Base-by-base conservation (phyloP, 2,329 filamentous ascomycete species). In the Cercospora sesami region DNA sequence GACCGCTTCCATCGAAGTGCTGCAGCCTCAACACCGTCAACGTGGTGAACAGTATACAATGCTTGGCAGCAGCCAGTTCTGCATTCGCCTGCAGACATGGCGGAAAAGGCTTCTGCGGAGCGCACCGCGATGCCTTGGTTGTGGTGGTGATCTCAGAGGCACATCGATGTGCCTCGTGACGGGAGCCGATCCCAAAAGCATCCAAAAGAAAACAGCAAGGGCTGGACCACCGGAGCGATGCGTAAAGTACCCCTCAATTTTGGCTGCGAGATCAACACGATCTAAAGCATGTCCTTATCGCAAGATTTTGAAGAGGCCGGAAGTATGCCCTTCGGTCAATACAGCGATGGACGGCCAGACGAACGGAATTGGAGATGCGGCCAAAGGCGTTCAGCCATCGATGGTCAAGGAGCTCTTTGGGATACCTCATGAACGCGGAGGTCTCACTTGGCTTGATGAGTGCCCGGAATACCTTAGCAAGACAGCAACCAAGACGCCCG, bases 351-450 rank as follows among this genome's bases (percentile, higher is more conserved):
- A 59, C 28, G 30, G 28, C 28, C 55, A 59, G 55, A 36, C 31
- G 9, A 23, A 33, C n/a, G 55, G 55, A 18, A 9, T 2, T 36
- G 55, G 8, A 36, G 31, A 8, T 7, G 55, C 31, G 18, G 30
- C 7, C 1, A 31, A 59, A 36, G 55, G 28, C 8, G 55, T 18
- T n/a, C 28, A 59, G 31, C 8, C 59, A 2, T 42, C 51, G 26
- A 30, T 70, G 48, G 51, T 69, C 60, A 71, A 71, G 53, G 63
- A 67, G 28, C 63, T 69, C 23, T 71, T 64, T 33, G 69, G 64
- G 1, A 55, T 69, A 26, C 67, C 69, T 10, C 65, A 69, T 53
- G 69, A 71, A 51, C 63, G 68, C 21, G 69, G 69, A 36, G 67
- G 69, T 8, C 63, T 61, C 8, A 64, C 59, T 21, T 69, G 65